Conservation (phyloP, 371 early-diverging fungal species). For the Lichtheimia ramosa region DNA sequence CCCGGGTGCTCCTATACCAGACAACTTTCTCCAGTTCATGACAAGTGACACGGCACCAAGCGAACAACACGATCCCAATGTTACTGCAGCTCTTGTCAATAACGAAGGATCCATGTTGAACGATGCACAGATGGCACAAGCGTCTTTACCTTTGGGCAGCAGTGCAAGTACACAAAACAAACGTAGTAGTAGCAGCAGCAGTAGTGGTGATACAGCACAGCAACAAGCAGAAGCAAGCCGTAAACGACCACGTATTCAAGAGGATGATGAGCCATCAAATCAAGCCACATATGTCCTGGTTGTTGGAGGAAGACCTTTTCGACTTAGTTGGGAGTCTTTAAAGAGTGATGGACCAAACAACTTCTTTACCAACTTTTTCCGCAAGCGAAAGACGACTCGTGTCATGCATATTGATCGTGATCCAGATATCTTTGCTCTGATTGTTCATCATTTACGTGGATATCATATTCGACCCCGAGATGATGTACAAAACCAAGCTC, state of each 20-base stretch:
- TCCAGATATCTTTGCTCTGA: conserved; percentile 53
- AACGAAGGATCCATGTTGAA: no score
- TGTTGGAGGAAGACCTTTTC: conserved; percentile 44
- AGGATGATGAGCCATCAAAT: conserved; percentile 21
- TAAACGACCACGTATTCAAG: conserved; percentile 7
- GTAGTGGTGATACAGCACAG: neutral
- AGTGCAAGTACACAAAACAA: neutral
- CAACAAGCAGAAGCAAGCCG: neutral
- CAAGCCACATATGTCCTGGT: conserved; percentile 40
- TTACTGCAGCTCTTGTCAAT: neutral
- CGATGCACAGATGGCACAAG: no score
- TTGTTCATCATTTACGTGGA: conserved; percentile 62
- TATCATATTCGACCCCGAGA: conserved; percentile 55
- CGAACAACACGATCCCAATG: conserved; percentile 3
- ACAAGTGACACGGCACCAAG: conserved; percentile 4
- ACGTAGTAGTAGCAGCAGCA: conserved; percentile 1
- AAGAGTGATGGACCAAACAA: conserved; percentile 53
- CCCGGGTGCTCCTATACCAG: conserved; percentile 2
- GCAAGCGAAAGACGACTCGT: conserved; percentile 27
- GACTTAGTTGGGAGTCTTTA: conserved; percentile 46
- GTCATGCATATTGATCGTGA: conserved; percentile 61
- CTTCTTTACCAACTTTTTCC: conserved; percentile 42
- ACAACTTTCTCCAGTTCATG: conserved; percentile 15
- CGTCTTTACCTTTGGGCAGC: no score
- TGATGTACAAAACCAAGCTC: conserved; percentile 47